Conservation (phyloP, 2,329 filamentous ascomycete species). For the Colletotrichum horii region DNA sequence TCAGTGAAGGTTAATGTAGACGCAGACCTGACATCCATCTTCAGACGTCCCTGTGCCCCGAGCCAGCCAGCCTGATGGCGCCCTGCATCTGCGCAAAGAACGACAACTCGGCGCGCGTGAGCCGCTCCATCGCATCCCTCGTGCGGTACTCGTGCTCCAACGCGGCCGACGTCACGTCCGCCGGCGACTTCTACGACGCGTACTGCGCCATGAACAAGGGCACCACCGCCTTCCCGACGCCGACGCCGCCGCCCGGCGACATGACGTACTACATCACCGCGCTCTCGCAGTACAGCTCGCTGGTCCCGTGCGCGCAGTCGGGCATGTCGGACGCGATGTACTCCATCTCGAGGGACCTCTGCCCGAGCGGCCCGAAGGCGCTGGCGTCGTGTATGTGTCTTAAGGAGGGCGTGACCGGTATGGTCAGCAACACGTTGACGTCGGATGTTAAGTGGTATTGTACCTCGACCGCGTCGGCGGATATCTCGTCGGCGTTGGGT, state of each 20-base stretch:
- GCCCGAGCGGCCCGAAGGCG: constrained; percentile 50
- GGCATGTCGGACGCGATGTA: constrained; percentile 48
- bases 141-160: constrained; percentile 52
- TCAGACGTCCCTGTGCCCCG: constrained; percentile 35
- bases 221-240: constrained; percentile 52
- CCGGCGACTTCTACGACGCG: constrained; percentile 53
- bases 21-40: background rate
- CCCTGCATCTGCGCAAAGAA: constrained; percentile 59
- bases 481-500: constrained; percentile 49
- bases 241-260: constrained; percentile 53
- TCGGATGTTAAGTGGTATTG: constrained; percentile 50
- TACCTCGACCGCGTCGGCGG: constrained; percentile 45
- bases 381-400: constrained; percentile 59
- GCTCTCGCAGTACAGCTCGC: constrained; percentile 48
- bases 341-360: constrained; percentile 41
- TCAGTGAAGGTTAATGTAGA: background rate
- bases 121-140: constrained; percentile 44
- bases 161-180: constrained; percentile 51
- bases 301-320: constrained; percentile 49
- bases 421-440: constrained; percentile 48
- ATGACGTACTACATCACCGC: constrained; percentile 63
- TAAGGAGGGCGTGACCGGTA: constrained; percentile 51
- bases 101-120: constrained; percentile 49
- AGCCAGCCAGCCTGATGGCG: constrained; percentile 46
- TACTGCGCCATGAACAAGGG: constrained; percentile 58